These are phyloP conservation scores for Eucalyptus fibrosa DNA, from an alignment of 345 rosid species.

Conservation along the genomic window DNA sequence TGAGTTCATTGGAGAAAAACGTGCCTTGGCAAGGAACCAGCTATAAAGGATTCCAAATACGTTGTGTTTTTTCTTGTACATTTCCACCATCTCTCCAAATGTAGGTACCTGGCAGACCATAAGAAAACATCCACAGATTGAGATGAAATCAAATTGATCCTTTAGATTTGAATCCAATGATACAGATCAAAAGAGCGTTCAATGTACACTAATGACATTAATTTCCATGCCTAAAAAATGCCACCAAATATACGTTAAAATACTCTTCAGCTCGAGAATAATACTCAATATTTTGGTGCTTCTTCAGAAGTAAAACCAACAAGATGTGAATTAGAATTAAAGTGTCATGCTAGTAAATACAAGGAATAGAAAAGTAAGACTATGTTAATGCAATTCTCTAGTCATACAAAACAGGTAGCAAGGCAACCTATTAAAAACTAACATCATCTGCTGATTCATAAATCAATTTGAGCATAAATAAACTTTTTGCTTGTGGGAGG, in stretches of 20 bases:
- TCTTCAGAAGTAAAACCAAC: not conserved
- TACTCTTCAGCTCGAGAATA: not conserved
- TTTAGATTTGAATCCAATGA: conserved; percentile 8
- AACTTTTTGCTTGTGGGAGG: not conserved
- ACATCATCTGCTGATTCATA: not conserved
- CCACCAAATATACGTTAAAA: not conserved
- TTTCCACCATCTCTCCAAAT: conserved; percentile 76
- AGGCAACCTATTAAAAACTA: not conserved
- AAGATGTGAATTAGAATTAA: not conserved
- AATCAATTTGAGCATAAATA: not conserved
- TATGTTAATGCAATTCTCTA: not conserved
- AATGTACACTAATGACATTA: not conserved
- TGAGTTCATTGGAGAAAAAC: not conserved
- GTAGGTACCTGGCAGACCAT: conserved; percentile 66
- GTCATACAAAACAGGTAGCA: not conserved
- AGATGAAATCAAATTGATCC: not conserved
- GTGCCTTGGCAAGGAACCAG: conserved; percentile 97
- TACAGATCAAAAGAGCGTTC: not conserved
- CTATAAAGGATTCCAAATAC: conserved; percentile 80
- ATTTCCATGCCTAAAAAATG: not conserved
- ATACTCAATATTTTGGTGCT: not conserved
- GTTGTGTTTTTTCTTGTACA: conserved; percentile 88
- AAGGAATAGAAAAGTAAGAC: not conserved
- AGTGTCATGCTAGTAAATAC: not conserved
- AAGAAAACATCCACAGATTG: conserved; percentile 1